Percentiles rank a stretch among this genome's conserved stretches.
phyloP scores from a whole-genome alignment of 129 eudicot species.

The Apium graveolens region DNA sequence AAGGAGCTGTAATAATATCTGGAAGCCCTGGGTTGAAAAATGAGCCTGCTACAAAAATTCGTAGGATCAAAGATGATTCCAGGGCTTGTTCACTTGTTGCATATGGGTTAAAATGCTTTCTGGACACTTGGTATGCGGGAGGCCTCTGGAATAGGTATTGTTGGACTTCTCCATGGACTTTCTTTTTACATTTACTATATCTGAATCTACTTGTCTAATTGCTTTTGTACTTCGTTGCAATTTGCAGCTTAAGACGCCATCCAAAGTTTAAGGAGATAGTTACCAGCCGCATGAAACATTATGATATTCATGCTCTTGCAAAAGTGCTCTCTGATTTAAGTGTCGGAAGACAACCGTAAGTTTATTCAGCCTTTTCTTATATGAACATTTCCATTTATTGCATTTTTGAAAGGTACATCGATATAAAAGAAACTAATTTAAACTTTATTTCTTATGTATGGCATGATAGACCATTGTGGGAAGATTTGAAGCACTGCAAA shows the following conservation, averaged over 20 bases:
- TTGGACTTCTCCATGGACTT: background rate
- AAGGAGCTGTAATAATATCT: constrained; percentile 63
- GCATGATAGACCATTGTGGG: constrained; percentile 73
- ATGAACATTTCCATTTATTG: background rate
- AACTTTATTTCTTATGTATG: background rate
- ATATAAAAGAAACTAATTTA: background rate
- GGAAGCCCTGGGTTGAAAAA: constrained; percentile 92
- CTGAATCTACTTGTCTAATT: background rate
- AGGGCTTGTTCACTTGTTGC: constrained; percentile 50
- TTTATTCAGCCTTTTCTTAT: constrained; percentile 4
- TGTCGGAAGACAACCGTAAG: constrained; percentile 87
- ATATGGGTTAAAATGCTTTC: constrained; percentile 55
- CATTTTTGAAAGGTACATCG: background rate
- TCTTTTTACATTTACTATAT: background rate
- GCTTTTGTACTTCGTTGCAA: constrained; percentile 5
- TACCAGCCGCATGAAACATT: constrained; percentile 50
- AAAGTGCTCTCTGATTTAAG: constrained; percentile 60
- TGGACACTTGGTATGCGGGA: constrained; percentile 68
- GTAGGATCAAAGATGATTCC: constrained; percentile 66
- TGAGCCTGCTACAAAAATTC: constrained; percentile 40
- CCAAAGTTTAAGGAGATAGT: constrained; percentile 49
- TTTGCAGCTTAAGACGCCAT: constrained; percentile 71
- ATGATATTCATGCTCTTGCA: constrained; percentile 56
- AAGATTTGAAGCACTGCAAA: constrained; percentile 55
- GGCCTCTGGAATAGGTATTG: constrained; percentile 76